Evolutionary conservation across 2,329 filamentous ascomycete genomes (phyloP), one percentile per base, ranked within the genome.

Genomic region (Grosmannia huntii): DNA sequence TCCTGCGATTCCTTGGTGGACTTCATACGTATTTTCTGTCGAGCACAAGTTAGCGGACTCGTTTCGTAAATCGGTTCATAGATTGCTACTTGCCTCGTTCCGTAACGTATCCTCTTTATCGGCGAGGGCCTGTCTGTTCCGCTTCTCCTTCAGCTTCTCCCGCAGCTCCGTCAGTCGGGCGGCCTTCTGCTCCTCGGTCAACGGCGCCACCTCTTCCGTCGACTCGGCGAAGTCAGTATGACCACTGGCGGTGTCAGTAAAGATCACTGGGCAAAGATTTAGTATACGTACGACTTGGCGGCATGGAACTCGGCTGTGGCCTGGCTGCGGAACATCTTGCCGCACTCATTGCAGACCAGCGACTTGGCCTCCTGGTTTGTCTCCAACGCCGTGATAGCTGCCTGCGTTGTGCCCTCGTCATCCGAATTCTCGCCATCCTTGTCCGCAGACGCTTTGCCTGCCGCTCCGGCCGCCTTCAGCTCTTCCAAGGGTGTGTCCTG

Each of bases 201-300:
- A 75, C 0, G 92, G 89, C 3, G 88, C 86, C 64, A 99, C 85
- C 68, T 95, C 90, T 66, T 97, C 92, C 4, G 89, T 92, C 0
- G 91, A 96, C 70, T 99, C 90, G 23, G 87, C 82, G 69, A 99
- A 99, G 71, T 96, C 87, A 53, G 85, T 83, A 71, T 99, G 94
- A 54, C 89, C 87, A 10, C 84, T 88, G 53, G 12, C 7, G 19
- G 4, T 38, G 55, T 55, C 38, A 44, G 31, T 5, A n/a, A 14
- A 55, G 44, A 25, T n/a, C 1, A 7, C 31, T 21, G 21, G 38
- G 44, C 11, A 10, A 28, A 53, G n/a, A 55, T 48, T 48, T 3
- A 27, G 6, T 57, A 36, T 44, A 71, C 80, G 62, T 69, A 86
- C 75, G 89, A 92, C 75, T 95, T 96, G 66, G 83, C 83, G 36